Conservation (phyloP, 306 rosid genomes). For the Cucumis hystrix region DNA sequence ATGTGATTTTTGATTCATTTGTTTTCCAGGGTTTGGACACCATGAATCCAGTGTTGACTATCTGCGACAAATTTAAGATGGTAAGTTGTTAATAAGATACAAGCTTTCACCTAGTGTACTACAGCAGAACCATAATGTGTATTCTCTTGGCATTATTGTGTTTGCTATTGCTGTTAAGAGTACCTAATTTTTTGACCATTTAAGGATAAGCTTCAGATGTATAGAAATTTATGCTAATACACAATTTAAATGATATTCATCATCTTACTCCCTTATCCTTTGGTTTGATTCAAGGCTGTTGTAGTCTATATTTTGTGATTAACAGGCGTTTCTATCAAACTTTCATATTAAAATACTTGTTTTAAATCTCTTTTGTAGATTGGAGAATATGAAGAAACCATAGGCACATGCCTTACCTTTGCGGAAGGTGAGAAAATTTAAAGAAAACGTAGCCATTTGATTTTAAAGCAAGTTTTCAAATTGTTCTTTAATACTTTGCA, state of each 20-base stretch:
- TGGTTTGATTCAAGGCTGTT: background rate
- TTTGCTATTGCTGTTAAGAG: background rate
- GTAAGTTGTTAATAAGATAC: slow-evolving; percentile 21
- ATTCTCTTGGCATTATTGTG: background rate
- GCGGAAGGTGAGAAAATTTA: slow-evolving; percentile 37
- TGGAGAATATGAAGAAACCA: slow-evolving; percentile 64
- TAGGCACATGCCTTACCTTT: slow-evolving; percentile 63
- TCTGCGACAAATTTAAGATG: slow-evolving; percentile 52
- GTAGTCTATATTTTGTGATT: background rate
- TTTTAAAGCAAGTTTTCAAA: background rate
- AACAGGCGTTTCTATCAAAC: background rate
- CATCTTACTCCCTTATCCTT: background rate
- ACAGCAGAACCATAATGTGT: background rate
- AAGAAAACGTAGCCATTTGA: background rate
- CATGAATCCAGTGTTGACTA: slow-evolving; percentile 50
- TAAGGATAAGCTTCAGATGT: background rate
- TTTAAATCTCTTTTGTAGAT: slow-evolving; percentile 25
- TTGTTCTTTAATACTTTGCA: background rate
- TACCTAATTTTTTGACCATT: background rate
- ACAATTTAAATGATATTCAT: background rate
- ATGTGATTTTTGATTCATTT: slow-evolving; percentile 1
- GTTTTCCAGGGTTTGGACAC: slow-evolving; percentile 64
- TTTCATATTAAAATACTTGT: background rate
- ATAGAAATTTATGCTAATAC: background rate
- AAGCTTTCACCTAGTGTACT: background rate